phyloP scores from a whole-genome alignment of 306 rosid genomes.

The Glycine tomentella region DNA sequence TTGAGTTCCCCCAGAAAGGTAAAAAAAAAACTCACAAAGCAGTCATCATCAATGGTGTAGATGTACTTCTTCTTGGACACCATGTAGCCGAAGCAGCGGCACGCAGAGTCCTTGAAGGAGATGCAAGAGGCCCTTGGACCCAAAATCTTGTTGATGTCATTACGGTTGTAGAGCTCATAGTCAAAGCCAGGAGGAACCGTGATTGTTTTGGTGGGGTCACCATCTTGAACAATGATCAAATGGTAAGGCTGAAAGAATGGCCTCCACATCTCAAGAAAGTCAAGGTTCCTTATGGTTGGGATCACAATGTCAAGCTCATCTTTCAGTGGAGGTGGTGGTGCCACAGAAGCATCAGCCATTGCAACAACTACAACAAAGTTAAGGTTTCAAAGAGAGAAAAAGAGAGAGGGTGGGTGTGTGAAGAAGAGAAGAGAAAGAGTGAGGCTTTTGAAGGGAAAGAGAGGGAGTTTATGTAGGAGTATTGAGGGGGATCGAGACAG shows the following conservation, averaged over 20 bases:
- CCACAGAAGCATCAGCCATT: constrained; percentile 19
- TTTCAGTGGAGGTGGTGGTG: constrained; percentile 52
- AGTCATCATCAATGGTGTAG: constrained; percentile 92
- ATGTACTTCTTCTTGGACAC: constrained; percentile 93
- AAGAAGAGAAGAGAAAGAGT: neutral
- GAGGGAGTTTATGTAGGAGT: constrained; percentile 19
- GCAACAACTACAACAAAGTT: neutral
- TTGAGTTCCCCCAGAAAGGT: neutral
- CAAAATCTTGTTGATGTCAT: constrained; percentile 80
- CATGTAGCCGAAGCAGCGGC: constrained; percentile 96
- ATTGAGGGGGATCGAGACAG: neutral
- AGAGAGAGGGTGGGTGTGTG: neutral
- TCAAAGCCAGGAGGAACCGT: constrained; percentile 87
- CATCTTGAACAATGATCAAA: constrained; percentile 89
- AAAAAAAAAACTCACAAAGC: constrained; percentile 65
- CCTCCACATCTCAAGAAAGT: constrained; percentile 93
- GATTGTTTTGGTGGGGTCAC: constrained; percentile 81
- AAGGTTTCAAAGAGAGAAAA: constrained; percentile 3
- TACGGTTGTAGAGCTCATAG: constrained; percentile 80
- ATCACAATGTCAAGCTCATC: constrained; percentile 92
- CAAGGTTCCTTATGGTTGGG: constrained; percentile 90
- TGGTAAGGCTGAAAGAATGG: constrained; percentile 82
- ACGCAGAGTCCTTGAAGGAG: constrained; percentile 94
- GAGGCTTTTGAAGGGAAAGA: constrained; percentile 38
- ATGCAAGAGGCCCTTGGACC: constrained; percentile 85